Evolutionary conservation across 2,329 filamentous ascomycete species (phyloP).

Genomic region (Basipetospora chlamydospora): DNA sequence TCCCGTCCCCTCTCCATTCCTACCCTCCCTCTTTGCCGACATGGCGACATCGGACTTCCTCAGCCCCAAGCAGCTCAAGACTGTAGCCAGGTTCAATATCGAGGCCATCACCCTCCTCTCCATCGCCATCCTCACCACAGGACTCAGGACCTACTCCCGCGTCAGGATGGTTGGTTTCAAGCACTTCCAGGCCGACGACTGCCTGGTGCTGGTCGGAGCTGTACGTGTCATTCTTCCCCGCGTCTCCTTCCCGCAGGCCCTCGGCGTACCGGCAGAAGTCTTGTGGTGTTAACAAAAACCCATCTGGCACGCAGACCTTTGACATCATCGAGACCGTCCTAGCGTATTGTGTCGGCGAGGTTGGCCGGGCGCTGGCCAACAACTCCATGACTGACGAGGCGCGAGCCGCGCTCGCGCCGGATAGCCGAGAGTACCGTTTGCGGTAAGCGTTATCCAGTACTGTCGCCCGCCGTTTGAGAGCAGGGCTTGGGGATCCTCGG

Average conservation of each 20-base stretch:
- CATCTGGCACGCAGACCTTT: constrained; percentile 23
- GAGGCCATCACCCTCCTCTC: constrained; percentile 16
- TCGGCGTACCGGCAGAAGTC: background rate
- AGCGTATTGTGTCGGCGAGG: constrained; percentile 34
- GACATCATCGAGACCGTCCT: constrained; percentile 35
- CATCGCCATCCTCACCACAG: constrained; percentile 13
- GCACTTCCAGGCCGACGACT: constrained; percentile 16
- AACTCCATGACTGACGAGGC: constrained; percentile 39
- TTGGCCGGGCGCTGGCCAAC: constrained; percentile 37
- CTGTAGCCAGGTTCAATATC: constrained; percentile 5
- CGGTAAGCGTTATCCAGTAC: no score
- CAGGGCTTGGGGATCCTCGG: no score
- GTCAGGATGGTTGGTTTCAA: constrained; percentile 12
- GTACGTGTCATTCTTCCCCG: constrained; percentile 1
- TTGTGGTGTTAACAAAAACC: background rate
- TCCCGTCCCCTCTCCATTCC: no score
- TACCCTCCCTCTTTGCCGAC: no score
- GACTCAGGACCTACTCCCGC: constrained; percentile 17
- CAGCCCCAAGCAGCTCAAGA: no score
- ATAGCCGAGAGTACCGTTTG: constrained; percentile 27
- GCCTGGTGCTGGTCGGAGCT: constrained; percentile 13
- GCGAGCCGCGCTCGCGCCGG: constrained; percentile 26
- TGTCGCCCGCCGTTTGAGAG: no score
- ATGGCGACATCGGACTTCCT: no score
- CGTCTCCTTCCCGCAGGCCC: no score